Percentiles rank a stretch among this genome's conserved stretches.
phyloP scores from a whole-genome alignment of 306 rosid genomes.

The Cucumis sativus region DNA sequence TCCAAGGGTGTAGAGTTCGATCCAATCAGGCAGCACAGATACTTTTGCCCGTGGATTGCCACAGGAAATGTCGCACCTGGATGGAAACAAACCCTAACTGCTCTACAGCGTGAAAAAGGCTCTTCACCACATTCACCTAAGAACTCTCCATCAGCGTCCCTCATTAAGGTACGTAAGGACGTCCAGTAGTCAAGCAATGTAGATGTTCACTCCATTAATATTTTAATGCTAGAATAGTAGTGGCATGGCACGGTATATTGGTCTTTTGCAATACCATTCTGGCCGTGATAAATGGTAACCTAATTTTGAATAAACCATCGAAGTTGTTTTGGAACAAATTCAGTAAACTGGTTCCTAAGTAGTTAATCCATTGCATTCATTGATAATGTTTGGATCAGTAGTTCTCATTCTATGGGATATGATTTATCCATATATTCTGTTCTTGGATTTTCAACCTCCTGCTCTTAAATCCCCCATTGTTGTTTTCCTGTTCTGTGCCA shows the following conservation, averaged over 20 bases:
- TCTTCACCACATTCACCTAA: constrained; percentile 24
- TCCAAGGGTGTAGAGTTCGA: constrained; percentile 45
- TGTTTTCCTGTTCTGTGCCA: background rate
- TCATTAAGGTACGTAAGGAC: constrained; percentile 42
- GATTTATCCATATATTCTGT: background rate
- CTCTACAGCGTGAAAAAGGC: constrained; percentile 45
- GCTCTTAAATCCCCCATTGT: background rate
- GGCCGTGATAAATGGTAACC: background rate
- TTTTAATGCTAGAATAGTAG: background rate
- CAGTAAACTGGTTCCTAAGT: background rate
- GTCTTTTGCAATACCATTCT: background rate
- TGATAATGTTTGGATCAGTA: background rate
- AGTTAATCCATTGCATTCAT: background rate
- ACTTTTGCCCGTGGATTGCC: constrained; percentile 95
- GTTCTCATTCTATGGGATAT: background rate
- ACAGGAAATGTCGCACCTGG: constrained; percentile 52
- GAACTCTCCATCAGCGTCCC: constrained; percentile 37
- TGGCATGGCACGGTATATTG: background rate
- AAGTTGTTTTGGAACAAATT: background rate
- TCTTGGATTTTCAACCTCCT: background rate
- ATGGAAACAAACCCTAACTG: constrained; percentile 75
- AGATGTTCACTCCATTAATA: background rate
- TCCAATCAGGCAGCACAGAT: constrained; percentile 84
- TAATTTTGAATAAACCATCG: background rate
- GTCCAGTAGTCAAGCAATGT: background rate